These are phyloP conservation scores for Acacia crassicarpa DNA, from an alignment of 306 rosid species.

Conservation along the genomic window DNA sequence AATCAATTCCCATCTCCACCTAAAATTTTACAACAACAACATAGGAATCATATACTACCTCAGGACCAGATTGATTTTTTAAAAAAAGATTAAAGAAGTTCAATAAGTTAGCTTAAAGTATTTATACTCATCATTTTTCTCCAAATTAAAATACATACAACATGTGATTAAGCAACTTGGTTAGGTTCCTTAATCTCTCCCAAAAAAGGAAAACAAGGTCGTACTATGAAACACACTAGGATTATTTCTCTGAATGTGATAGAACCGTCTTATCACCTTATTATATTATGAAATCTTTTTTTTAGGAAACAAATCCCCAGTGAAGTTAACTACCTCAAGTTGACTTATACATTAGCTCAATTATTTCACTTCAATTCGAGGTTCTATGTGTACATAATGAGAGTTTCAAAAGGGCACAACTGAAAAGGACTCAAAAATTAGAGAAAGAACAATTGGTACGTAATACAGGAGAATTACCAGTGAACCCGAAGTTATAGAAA, in stretches of 20 bases:
- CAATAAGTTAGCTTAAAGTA: no score
- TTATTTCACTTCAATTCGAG: neutral
- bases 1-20: neutral
- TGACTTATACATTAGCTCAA: neutral
- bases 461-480: slow-evolving; percentile 35
- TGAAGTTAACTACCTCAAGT: neutral
- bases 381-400: neutral
- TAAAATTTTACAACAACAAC: neutral
- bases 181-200: no score
- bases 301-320: neutral
- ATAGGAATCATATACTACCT: no score
- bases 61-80: no score
- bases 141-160: no score
- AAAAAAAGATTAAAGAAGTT: no score
- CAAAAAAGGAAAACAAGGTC: no score
- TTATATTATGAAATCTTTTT: neutral
- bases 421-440: neutral
- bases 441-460: neutral
- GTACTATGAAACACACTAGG: neutral
- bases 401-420: neutral
- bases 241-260: neutral
- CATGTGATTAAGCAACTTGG: no score
- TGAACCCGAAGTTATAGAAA: slow-evolving; percentile 69
- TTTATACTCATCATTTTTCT: no score
- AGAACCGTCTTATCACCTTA: neutral